Evolutionary conservation across 2,329 filamentous ascomycete species (phyloP), one percentile per base, ranked within the genome.

Genomic region (Botryotinia globosa): DNA sequence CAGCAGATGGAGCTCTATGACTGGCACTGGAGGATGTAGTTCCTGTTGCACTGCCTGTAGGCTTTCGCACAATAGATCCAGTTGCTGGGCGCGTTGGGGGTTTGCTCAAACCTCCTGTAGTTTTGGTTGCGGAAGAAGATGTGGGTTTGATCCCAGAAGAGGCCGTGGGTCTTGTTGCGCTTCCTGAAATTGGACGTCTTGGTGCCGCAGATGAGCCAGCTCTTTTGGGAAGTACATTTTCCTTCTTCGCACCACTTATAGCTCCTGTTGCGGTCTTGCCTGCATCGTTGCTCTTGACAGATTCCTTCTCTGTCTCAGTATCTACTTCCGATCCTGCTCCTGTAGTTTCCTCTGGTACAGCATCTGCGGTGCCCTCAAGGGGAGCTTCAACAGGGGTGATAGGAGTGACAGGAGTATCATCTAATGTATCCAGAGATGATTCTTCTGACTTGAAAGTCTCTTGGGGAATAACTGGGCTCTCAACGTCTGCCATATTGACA

Each of bases 81-180:
- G 76, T 58, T 29, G 75, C 72, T 32, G 79, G 76, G 39, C 80
- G 78, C 65, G 79, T 77, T 54, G 80, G 80, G 61, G 80, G 80
- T 71, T 81, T 81, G 73, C 77, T 80, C 37, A 81, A 71, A n/a
- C 79, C 80, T 64, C 78, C 77, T 42, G 75, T 76, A 44, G 77
- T 76, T 63, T 71, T 72, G 12, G 73, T 72, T 58, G 77, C 75
- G 58, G 77, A 69, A 59, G 80, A 79, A 32, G 79, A 76, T 44
- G 76, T 72, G 9, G 76, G 75, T 54, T 77, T 75, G 56, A 77
- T 73, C n/a, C 76, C 71, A 61, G 79, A 76, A 12, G 77, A 74
- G 32, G 79, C 72, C 64, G 77, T 71, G 34, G 78, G 66, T 54
- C 75, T 75, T 42, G 65, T 56, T 32, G 65, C 48, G 20, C 34